Base-by-base conservation (phyloP, 768 basidiomycete genomes). In the Tephrocybe sp. region DNA sequence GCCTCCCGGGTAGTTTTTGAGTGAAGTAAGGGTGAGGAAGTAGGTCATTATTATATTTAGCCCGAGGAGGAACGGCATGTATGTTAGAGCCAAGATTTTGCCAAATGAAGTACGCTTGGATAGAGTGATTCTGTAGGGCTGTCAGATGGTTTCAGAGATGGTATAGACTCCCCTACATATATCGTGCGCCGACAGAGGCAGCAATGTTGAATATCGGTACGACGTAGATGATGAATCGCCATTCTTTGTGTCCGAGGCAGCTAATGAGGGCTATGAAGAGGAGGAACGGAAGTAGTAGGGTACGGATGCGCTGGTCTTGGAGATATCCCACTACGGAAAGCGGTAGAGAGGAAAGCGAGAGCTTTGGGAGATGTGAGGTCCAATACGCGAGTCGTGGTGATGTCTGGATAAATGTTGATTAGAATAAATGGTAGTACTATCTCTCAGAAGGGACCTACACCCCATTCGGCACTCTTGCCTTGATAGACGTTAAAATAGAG, bases 171-270 rank as follows among this genome's bases (percentile, higher is more conserved):
- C n/a, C n/a, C n/a, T 67, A 95, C 89, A 94, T 63, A 64, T 75
- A 79, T 4, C 70, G 63, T 1, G 82, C 73, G 2, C 83, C 86
- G 13, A 83, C 66, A 0, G 93, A 86, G 1, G 89, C 92, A 1
- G 86, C 80, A 3, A 94, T 65, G 58, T 97, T 96, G 66, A 92
- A 72, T 2, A 82, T 62, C 0, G 95, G 94, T 0, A 98, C 80
- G 15, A 84, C 77, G 61, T 98, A 98, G 7, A 92, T 78, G 49
- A 98, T 74, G 67, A 99, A 99, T 6, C 97, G 80, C 97, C 97
- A 99, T 68, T 99, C 97, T 64, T 99, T 99, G 69, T 99, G 97
- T 0, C 81, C 86, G 1, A 98, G 72, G 25, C 63, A 72, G 62
- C 92, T 94, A 64, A 98, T 80, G 2, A 86, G 57, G 2, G 61